Percentiles rank a stretch among this genome's conserved stretches.
These are phyloP conservation scores for Pilatotrama ljubarskyi DNA, from an alignment of 768 basidiomycete species.

Conservation along the genomic window DNA sequence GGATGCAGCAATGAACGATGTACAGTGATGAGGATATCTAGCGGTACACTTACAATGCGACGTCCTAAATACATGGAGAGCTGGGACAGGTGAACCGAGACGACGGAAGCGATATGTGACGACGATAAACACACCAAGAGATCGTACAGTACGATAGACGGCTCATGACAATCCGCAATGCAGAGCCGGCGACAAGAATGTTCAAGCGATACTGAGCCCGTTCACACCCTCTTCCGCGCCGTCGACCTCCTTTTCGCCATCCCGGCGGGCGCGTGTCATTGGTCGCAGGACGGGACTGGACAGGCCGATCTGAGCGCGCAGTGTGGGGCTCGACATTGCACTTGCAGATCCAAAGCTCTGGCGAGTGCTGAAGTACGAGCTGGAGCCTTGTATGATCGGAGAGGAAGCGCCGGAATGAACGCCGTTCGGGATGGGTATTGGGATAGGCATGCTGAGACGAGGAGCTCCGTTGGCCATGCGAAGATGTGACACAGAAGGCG, in stretches of 20 bases:
- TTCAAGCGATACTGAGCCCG: conserved; percentile 48
- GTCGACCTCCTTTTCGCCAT: conserved; percentile 65
- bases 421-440: conserved; percentile 67
- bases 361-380: conserved; percentile 45
- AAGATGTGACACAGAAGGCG: conserved; percentile 71
- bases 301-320: conserved; percentile 68
- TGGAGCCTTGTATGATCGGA: conserved; percentile 57
- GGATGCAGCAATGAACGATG: conserved; percentile 14
- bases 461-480: conserved; percentile 52
- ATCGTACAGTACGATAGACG: not conserved
- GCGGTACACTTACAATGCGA: conserved; percentile 8
- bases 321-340: conserved; percentile 72
- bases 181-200: not conserved
- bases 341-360: conserved; percentile 45
- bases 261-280: conserved; percentile 46
- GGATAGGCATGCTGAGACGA: conserved; percentile 36
- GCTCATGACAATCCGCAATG: not conserved
- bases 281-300: conserved; percentile 78
- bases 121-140: not conserved
- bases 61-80: conserved; percentile 7
- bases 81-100: not conserved
- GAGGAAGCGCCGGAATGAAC: conserved; percentile 71
- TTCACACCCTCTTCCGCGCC: conserved; percentile 79
- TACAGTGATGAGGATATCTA: conserved; percentile 7
- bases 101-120: not conserved